phyloP scores from a whole-genome alignment of 2,329 filamentous ascomycete genomes.

The Pseudogymnoascus sp. region DNA sequence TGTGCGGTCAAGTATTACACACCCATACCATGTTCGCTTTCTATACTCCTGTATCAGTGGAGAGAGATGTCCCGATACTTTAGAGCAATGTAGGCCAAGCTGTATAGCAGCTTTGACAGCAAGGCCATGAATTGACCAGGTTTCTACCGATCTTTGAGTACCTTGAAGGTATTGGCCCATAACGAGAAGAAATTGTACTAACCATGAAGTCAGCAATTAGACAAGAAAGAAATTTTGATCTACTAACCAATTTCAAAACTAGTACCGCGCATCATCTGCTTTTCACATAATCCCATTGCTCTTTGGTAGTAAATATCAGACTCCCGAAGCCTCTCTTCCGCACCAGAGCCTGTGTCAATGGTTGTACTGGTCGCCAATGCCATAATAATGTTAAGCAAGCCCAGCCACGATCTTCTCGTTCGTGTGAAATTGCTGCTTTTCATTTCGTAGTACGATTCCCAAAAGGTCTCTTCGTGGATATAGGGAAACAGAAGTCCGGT shows the following conservation, averaged over 20 bases:
- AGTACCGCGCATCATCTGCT: constrained; percentile 33
- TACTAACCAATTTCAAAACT: constrained; percentile 38
- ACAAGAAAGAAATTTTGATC: not conserved
- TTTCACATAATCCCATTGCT: constrained; percentile 37
- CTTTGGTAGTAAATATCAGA: constrained; percentile 41
- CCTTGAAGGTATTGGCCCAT: constrained; percentile 47
- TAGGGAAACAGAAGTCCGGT: constrained; percentile 35
- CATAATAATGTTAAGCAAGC: constrained; percentile 43
- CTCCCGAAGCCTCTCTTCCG: constrained; percentile 31
- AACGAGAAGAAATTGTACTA: constrained; percentile 43
- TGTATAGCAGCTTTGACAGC: constrained; percentile 44
- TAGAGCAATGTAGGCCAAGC: constrained; percentile 42
- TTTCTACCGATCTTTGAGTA: constrained; percentile 44
- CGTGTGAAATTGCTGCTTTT: constrained; percentile 27
- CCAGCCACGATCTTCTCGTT: constrained; percentile 42
- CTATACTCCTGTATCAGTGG: constrained; percentile 40
- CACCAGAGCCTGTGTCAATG: constrained; percentile 24
- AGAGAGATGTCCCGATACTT: constrained; percentile 31
- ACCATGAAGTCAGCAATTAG: not conserved
- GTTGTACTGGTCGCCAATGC: constrained; percentile 38
- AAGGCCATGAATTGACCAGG: constrained; percentile 48
- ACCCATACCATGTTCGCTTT: constrained; percentile 43
- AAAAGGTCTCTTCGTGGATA: constrained; percentile 32
- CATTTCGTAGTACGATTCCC: constrained; percentile 30
- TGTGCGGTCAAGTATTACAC: constrained; percentile 40